Conservation (phyloP, 169 alveolate genomes). For the Miamiensis avidus region DNA sequence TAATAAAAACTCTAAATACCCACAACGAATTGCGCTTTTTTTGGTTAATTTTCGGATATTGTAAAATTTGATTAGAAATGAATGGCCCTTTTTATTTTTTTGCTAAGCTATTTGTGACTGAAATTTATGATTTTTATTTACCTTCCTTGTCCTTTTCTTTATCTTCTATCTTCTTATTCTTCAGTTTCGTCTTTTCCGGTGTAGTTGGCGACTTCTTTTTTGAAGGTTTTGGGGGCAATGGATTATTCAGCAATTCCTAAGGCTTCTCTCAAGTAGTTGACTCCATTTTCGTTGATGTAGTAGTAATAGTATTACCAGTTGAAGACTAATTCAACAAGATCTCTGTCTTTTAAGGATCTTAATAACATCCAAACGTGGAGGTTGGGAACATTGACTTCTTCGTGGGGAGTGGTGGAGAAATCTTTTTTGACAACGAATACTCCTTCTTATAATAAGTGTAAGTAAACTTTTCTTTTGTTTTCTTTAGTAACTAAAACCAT, state of each 20-base stretch:
- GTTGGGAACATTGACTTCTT: slow-evolving; percentile 24
- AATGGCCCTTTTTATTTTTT: too few species aligned
- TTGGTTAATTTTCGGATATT: too few species aligned
- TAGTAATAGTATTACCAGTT: slow-evolving; percentile 36
- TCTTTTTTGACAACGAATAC: slow-evolving; percentile 28
- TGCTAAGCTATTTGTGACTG: too few species aligned
- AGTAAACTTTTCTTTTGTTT: slow-evolving; percentile 21
- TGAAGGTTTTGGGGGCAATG: background rate
- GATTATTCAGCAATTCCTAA: slow-evolving; percentile 17
- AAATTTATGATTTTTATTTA: too few species aligned
- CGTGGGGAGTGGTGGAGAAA: slow-evolving; percentile 2
- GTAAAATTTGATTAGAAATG: too few species aligned
- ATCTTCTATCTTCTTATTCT: background rate
- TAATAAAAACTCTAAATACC: too few species aligned
- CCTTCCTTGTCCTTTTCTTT: background rate
- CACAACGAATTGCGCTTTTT: too few species aligned
- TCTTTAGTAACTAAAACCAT: slow-evolving; percentile 23
- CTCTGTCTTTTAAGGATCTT: slow-evolving; percentile 33
- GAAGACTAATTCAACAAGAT: slow-evolving; percentile 32
- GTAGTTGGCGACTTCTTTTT: background rate
- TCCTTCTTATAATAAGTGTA: slow-evolving; percentile 26
- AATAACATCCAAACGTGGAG: slow-evolving; percentile 27
- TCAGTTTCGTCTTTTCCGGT: background rate
- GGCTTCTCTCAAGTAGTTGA: slow-evolving; percentile 15
- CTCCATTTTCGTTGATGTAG: slow-evolving; percentile 30